Base-by-base conservation (phyloP, 1,284 basidiomycete genomes). In the Sporisorium scitamineum region DNA sequence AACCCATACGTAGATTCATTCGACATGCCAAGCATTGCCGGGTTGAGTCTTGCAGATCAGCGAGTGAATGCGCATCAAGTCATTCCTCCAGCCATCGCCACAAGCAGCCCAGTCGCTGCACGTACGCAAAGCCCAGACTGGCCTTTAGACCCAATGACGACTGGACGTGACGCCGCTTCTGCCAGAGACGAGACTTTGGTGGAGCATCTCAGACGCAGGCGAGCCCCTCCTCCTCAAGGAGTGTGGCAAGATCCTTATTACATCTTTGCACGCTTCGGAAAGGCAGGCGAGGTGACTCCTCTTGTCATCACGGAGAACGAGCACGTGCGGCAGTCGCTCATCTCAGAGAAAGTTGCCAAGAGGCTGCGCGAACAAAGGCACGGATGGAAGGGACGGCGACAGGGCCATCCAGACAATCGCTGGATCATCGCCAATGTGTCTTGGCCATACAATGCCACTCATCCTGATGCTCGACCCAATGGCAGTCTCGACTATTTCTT, bases 181-280 rank as follows among this genome's bases (percentile, higher is more conserved):
- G 20, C 47, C 16, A 48, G 27, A 48, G 18, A n/a, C 7, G 47
- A 48, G 22, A 24, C 50, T 14, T 22, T 51, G 20, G 32, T 51
- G 26, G 31, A 27, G 3, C 47, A 50, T 31, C 37, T 56, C n/a
- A 50, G 32, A 22, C 24, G 29, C 20, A 26, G 34, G 18, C 22
- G 51, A 26, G 42, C n/a, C 3, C 24, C 22, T 7, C 45, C 32
- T n/a, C 44, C 60, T 5, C 22, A 61, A 31, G 29, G 5, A 20
- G 24, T 9, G 5, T 26, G 3, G 9, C 22, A 50, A 16, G 60
- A 54, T 24, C 34, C 44, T 2, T 39, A 22, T n/a, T 61, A 37
- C n/a, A 32, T 61, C 7, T 61, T 61, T 54, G 52, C 60, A 31
- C n/a, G 51, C 11, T 31, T 54, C 11, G 60, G 60, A 27, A 48